phyloP scores from a whole-genome alignment of 2,329 filamentous ascomycete genomes.

The Stagonosporopsis tanaceti region DNA sequence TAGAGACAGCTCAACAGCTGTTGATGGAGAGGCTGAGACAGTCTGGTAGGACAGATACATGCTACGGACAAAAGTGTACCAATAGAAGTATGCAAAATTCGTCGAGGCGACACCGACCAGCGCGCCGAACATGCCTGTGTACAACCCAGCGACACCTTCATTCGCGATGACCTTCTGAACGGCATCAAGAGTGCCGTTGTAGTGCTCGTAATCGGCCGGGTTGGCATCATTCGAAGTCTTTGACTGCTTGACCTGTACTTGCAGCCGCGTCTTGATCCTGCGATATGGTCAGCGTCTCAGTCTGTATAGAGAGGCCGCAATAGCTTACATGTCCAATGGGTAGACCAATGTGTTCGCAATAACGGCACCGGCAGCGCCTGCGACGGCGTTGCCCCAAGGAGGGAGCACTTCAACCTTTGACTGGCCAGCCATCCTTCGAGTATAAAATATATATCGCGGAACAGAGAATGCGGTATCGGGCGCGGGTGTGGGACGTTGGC shows the following conservation, averaged over 20 bases:
- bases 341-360: slow-evolving; percentile 96
- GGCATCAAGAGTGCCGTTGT: slow-evolving; percentile 87
- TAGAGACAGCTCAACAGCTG: slow-evolving; percentile 80
- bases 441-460: background rate
- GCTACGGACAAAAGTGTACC: slow-evolving; percentile 88
- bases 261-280: slow-evolving; percentile 94
- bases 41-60: slow-evolving; percentile 73
- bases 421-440: slow-evolving; percentile 59
- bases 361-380: slow-evolving; percentile 90
- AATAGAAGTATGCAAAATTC: slow-evolving; percentile 99
- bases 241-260: slow-evolving; percentile 83
- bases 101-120: slow-evolving; percentile 93
- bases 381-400: slow-evolving; percentile 91
- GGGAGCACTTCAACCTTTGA: slow-evolving; percentile 76
- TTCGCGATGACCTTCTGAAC: slow-evolving; percentile 81
- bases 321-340: slow-evolving; percentile 88
- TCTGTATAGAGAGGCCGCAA: background rate
- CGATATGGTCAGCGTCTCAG: slow-evolving; percentile 12
- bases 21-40: slow-evolving; percentile 72
- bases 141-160: slow-evolving; percentile 84
- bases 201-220: slow-evolving; percentile 71
- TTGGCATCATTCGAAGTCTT: slow-evolving; percentile 50
- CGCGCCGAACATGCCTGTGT: slow-evolving; percentile 85
- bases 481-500: slow-evolving; percentile 1
- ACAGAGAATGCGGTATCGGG: background rate